Evolutionary conservation across 768 basidiomycete species (phyloP), one percentile per base, ranked within the genome.

Genomic region (Termitomyces sp.): DNA sequence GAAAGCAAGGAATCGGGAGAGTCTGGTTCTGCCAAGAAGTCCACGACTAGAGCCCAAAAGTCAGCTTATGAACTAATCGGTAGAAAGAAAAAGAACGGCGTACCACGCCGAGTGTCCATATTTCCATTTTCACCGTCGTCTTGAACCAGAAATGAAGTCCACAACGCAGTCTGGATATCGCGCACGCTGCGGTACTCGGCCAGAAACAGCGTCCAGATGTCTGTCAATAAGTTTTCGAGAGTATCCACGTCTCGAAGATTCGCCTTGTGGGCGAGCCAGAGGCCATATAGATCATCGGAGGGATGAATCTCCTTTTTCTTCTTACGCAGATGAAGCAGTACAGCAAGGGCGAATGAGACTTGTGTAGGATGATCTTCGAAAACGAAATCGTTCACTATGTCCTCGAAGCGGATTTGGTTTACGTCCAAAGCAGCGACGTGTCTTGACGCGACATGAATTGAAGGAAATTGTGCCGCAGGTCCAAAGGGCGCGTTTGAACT

Each of bases 161-260:
- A 86, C 32, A 87, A 68, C 14, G 80, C 72, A 5, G 75, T 73
- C 54, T 83, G 76, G 17, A 86, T 72, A 57, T 85, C 80, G 29
- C 66, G 67, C 9, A 73, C 63, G 29, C 70, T 73, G 17, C 78
- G 77, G 56, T 76, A 75, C 20, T 73, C 75, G 15, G 69, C 63
- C 10, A 86, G 70, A 66, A 82, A 86, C 15, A 68, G 59, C 5
- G 67, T 64, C 83, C 83, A 85, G 2, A 78, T 57, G 8, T 66
- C 65, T 4, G 66, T 46, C 20, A 80, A 66, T 38, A 70, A 71
- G 9, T 66, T 65, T 47, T 82, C 78, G 3, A 81, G 63, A 6
- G 70, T 65, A 12, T 73, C 57, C 2, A 74, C 58, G 29, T 74
- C 70, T 25, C 65, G 59, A 12, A 63, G 61, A 49, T 58, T 66